These are phyloP conservation scores for Coniosporium apollinis DNA, from an alignment of 495 filamentous ascomycete species.

Conservation along the genomic window DNA sequence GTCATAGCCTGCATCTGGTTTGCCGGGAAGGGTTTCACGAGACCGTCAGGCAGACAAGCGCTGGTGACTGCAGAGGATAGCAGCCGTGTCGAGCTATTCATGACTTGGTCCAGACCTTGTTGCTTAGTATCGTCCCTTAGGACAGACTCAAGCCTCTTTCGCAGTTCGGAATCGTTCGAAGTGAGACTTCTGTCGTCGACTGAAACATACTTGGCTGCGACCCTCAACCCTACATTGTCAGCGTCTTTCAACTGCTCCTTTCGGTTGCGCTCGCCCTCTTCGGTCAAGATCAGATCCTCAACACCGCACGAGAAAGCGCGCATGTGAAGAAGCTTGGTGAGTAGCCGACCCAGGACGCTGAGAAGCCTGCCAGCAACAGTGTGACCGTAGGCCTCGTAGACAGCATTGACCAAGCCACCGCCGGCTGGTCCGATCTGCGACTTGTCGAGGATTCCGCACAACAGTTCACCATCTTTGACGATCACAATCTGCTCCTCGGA, in stretches of 20 bases:
- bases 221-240: conserved; percentile 57
- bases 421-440: conserved; percentile 76
- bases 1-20: conserved; percentile 99
- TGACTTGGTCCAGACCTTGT: conserved; percentile 66
- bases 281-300: conserved; percentile 81
- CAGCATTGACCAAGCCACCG: conserved; percentile 77
- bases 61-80: conserved; percentile 67
- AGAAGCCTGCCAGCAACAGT: conserved; percentile 68
- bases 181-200: conserved; percentile 43
- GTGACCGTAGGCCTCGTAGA: conserved; percentile 89
- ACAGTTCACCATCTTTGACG: conserved; percentile 71
- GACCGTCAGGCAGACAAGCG: conserved; percentile 60
- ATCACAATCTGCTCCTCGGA: conserved; percentile 51
- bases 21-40: conserved; percentile 82
- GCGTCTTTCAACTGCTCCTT: conserved; percentile 53
- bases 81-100: conserved; percentile 49
- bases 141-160: conserved; percentile 70
- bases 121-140: conserved; percentile 83
- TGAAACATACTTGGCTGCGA: conserved; percentile 85
- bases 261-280: conserved; percentile 56
- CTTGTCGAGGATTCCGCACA: conserved; percentile 90
- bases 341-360: conserved; percentile 71
- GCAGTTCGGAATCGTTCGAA: conserved; percentile 50
- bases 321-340: conserved; percentile 85
- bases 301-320: conserved; percentile 93